A percentile compares a stretch with the other conserved stretches of the same genome.
Conservation (phyloP, 768 basidiomycete genomes). For the Mycena chlorophos region DNA sequence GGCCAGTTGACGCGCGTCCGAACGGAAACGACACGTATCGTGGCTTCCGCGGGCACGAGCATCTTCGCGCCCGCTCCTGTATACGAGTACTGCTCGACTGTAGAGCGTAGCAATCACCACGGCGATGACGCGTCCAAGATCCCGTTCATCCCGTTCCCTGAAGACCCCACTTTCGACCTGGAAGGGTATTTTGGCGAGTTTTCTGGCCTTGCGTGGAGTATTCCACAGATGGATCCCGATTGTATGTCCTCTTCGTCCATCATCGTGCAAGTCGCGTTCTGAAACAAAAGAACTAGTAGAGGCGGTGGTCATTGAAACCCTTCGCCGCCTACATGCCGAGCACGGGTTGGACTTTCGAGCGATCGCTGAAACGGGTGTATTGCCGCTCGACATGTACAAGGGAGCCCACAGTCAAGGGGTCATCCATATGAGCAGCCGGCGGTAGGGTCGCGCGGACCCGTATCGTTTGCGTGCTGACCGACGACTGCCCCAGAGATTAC, state of each 20-base stretch:
- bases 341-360: conserved; percentile 40
- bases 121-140: conserved; percentile 61
- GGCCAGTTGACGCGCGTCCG: conserved; percentile 7
- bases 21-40: conserved; percentile 11
- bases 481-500: conserved; percentile 29
- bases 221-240: conserved; percentile 33
- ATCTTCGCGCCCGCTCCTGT: conserved; percentile 29
- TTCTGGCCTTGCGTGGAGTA: conserved; percentile 51
- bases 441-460: conserved; percentile 14
- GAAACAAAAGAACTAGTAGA: conserved; percentile 38
- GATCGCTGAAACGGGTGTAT: conserved; percentile 49
- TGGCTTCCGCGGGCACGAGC: conserved; percentile 1
- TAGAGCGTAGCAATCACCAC: conserved; percentile 44
- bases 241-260: too few relatives aligned
- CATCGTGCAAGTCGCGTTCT: background rate
- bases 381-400: conserved; percentile 42
- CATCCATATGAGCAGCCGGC: conserved; percentile 23
- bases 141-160: conserved; percentile 62
- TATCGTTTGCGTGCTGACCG: background rate
- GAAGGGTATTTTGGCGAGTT: conserved; percentile 42
- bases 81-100: conserved; percentile 62
- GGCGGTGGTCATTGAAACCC: conserved; percentile 50
- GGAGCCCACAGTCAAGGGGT: conserved; percentile 27
- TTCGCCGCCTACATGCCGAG: conserved; percentile 40
- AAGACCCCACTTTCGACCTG: conserved; percentile 56